A percentile compares a stretch with the other conserved stretches of the same genome.
These are phyloP conservation scores for Colletotrichum sp. DNA, from an alignment of 2,329 filamentous ascomycete species.

Conservation along the genomic window DNA sequence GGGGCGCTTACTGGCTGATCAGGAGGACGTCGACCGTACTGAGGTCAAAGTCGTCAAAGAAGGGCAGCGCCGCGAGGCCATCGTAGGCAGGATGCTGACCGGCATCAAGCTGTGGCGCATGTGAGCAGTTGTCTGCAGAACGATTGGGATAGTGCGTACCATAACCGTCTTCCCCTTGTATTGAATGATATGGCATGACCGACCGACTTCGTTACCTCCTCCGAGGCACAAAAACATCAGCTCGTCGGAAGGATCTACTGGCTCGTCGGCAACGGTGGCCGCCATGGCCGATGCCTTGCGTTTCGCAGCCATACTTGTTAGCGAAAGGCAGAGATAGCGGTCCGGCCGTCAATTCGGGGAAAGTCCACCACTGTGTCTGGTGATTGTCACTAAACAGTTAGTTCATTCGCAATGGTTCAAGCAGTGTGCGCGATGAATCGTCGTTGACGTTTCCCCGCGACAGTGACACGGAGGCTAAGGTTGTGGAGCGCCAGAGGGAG, in stretches of 20 bases:
- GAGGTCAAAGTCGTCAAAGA: conserved; percentile 98
- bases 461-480: not conserved
- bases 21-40: conserved; percentile 96
- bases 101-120: conserved; percentile 77
- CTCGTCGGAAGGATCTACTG: conserved; percentile 91
- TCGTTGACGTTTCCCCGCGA: not conserved
- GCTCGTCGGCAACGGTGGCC: conserved; percentile 69
- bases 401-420: not conserved
- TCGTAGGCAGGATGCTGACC: conserved; percentile 97
- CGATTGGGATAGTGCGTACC: conserved; percentile 56
- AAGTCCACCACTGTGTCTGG: not conserved
- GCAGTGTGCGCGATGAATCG: not conserved
- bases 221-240: conserved; percentile 93
- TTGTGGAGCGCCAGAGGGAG: conserved; percentile 1
- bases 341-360: not conserved
- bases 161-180: conserved; percentile 99
- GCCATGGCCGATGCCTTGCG: conserved; percentile 82
- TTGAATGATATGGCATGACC: conserved; percentile 96
- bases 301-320: conserved; percentile 80
- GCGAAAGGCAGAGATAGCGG: conserved; percentile 5
- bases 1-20: conserved; percentile 92
- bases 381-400: not conserved
- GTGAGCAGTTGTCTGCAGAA: not conserved
- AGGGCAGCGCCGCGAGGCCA: conserved; percentile 89
- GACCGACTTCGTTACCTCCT: conserved; percentile 94